Evolutionary conservation across 2,329 filamentous ascomycete genomes (phyloP).

Genomic region (Fusarium incarnatum): DNA sequence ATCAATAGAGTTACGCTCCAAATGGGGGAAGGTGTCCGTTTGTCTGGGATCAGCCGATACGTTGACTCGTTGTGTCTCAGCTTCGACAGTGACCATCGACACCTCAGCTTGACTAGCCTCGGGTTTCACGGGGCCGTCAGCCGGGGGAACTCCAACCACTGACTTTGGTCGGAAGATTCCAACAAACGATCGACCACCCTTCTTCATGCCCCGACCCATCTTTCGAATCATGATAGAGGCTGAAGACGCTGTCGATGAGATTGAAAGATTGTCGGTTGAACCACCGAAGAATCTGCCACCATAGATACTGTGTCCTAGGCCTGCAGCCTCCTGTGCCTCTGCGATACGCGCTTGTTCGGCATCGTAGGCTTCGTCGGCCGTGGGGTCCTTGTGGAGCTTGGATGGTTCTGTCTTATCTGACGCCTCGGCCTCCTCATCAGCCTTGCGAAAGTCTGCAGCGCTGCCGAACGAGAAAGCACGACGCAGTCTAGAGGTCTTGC

Average conservation of each 20-base stretch:
- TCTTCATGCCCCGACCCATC: slow-evolving; percentile 99
- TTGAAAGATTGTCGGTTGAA: slow-evolving; percentile 94
- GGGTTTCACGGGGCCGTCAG: slow-evolving; percentile 70
- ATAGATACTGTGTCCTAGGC: slow-evolving; percentile 94
- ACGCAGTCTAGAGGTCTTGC: slow-evolving; percentile 86
- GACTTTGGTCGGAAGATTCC: slow-evolving; percentile 97
- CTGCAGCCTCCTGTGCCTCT: slow-evolving; percentile 89
- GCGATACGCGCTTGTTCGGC: slow-evolving; percentile 93
- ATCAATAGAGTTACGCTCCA: slow-evolving; percentile 86
- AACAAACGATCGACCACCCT: slow-evolving; percentile 88
- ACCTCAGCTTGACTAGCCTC: slow-evolving; percentile 84
- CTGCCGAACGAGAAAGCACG: slow-evolving; percentile 97
- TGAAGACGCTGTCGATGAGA: slow-evolving; percentile 89
- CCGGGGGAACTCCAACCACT: slow-evolving; percentile 79
- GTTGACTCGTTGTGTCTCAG: slow-evolving; percentile 86
- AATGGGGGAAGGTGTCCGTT: slow-evolving; percentile 78
- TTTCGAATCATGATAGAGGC: slow-evolving; percentile 96
- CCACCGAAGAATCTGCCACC: slow-evolving; percentile 86
- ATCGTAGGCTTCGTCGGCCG: slow-evolving; percentile 74
- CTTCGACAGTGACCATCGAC: slow-evolving; percentile 95
- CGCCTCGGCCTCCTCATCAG: slow-evolving; percentile 68
- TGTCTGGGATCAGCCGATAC: slow-evolving; percentile 77
- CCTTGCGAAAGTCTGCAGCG: slow-evolving; percentile 86
- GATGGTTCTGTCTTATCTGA: slow-evolving; percentile 53
- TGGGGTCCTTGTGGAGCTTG: slow-evolving; percentile 75